phyloP scores from a whole-genome alignment of 2,329 filamentous ascomycete species.

The Cladosporium sp. region DNA sequence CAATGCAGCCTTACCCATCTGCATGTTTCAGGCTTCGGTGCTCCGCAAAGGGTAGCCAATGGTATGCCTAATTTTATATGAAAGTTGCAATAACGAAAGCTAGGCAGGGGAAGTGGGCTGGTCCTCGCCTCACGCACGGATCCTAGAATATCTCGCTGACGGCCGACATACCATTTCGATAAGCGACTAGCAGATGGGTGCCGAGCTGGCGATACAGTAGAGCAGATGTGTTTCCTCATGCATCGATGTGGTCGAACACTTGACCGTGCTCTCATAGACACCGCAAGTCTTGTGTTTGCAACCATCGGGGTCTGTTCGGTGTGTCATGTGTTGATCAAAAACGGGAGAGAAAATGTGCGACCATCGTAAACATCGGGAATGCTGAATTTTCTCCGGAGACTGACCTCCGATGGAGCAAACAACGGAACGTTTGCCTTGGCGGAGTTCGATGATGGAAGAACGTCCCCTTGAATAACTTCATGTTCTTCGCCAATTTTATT shows the following conservation, averaged over 20 bases:
- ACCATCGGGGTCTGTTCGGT: not conserved
- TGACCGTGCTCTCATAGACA: not conserved
- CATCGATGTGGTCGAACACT: not conserved
- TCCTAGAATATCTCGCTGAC: not conserved
- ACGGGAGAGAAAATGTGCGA: not conserved
- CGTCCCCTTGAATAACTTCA: not conserved
- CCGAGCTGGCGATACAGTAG: not conserved
- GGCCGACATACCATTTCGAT: not conserved
- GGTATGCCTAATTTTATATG: not conserved
- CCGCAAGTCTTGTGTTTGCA: not conserved
- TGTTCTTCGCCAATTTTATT: not conserved
- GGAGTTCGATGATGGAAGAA: not conserved
- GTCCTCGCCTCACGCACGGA: not conserved
- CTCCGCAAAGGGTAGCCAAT: not conserved
- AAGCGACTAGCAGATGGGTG: not conserved
- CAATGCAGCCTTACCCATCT: not conserved
- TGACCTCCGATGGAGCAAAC: not conserved
- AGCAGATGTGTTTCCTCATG: not conserved
- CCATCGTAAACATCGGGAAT: not conserved
- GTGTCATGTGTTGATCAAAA: not conserved
- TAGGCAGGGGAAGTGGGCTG: not conserved
- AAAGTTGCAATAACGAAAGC: not conserved
- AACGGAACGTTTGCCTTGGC: not conserved
- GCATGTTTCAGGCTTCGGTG: not conserved
- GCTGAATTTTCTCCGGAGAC: not conserved